Conservation (phyloP, 768 basidiomycete species). For the Dioszegia hungarica region DNA sequence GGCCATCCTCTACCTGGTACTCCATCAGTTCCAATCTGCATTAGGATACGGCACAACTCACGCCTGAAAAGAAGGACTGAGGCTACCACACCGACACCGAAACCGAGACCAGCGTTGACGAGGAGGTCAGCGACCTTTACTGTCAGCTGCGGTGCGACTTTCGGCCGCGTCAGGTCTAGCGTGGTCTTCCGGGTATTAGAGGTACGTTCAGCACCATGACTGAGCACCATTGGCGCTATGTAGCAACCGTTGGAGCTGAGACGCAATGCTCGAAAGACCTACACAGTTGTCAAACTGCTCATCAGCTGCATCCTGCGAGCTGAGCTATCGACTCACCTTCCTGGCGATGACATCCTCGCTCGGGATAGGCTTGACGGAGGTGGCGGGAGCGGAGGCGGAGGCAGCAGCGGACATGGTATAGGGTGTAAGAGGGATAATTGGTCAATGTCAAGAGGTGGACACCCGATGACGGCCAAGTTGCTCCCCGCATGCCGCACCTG, state of each 20-base stretch:
- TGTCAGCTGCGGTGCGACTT: not conserved
- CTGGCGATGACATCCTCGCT: conserved; percentile 86
- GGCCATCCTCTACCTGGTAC: conserved; percentile 48
- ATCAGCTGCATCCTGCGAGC: not conserved
- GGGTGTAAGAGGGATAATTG: not conserved
- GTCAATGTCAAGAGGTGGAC: not conserved
- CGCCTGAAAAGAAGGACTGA: conserved; percentile 49
- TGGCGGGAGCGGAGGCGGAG: conserved; percentile 7
- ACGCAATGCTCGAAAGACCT: no score
- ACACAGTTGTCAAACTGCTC: conserved; percentile 48
- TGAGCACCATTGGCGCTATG: no score
- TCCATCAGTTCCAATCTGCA: not conserved
- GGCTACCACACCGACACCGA: conserved; percentile 50
- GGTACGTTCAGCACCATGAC: no score
- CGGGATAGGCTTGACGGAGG: conserved; percentile 55
- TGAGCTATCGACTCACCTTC: conserved; percentile 59
- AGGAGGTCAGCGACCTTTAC: conserved; percentile 46
- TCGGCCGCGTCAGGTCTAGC: not conserved
- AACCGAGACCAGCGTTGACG: conserved; percentile 49
- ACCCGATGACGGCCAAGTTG: no score
- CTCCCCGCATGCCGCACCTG: no score
- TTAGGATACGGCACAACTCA: conserved; percentile 23
- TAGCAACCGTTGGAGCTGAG: no score
- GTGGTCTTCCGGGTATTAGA: not conserved
- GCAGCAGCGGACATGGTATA: conserved; percentile 4